A percentile compares a stretch with the other conserved stretches of the same genome.
phyloP scores from a whole-genome alignment of 306 rosid genomes.

The Luffa aegyptiaca region DNA sequence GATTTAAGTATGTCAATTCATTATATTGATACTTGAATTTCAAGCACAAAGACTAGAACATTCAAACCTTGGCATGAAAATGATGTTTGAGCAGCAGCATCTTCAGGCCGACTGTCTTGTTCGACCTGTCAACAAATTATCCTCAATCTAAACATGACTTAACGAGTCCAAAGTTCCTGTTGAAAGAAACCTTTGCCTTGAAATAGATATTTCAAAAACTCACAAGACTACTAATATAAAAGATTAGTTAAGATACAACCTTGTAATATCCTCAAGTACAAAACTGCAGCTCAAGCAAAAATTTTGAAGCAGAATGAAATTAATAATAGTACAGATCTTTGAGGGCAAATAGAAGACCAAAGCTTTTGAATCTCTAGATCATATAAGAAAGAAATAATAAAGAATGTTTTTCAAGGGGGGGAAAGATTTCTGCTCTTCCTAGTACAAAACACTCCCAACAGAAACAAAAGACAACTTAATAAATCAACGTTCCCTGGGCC shows the following conservation, averaged over 20 bases:
- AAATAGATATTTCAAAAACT: neutral
- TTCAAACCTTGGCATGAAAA: neutral
- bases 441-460: neutral
- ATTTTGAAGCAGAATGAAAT: neutral
- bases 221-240: neutral
- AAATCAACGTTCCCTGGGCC: neutral
- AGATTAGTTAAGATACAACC: neutral
- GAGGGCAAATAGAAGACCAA: neutral
- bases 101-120: neutral
- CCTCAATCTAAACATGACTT: neutral
- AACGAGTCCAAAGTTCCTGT: neutral
- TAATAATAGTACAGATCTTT: neutral
- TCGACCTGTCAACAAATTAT: neutral
- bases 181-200: neutral
- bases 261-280: neutral
- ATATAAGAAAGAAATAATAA: conserved; percentile 1
- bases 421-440: neutral
- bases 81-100: neutral
- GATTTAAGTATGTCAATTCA: neutral
- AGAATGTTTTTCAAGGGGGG: neutral
- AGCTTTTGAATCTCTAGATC: neutral
- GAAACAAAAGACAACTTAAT: neutral
- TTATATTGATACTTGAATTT: neutral
- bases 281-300: neutral
- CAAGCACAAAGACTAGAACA: neutral